phyloP scores from a whole-genome alignment of 2,329 filamentous ascomycete species.

The Claviceps sp. region DNA sequence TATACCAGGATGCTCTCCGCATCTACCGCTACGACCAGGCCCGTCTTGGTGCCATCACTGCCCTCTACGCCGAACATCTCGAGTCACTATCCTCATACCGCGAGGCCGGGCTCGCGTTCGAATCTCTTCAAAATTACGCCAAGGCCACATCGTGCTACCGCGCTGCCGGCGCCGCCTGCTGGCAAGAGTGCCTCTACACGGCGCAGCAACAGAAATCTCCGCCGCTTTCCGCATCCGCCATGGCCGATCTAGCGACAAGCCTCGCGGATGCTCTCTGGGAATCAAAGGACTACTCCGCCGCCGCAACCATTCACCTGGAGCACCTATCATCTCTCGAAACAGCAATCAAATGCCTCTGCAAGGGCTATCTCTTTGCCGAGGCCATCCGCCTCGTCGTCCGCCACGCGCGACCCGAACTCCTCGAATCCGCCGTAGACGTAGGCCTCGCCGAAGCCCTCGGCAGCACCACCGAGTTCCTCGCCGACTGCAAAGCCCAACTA shows the following conservation, averaged over 20 bases:
- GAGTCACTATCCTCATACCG: slow-evolving; percentile 62
- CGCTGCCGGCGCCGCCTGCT: slow-evolving; percentile 59
- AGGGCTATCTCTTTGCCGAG: slow-evolving; percentile 74
- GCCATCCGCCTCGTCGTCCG: slow-evolving; percentile 67
- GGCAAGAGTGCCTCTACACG: slow-evolving; percentile 79
- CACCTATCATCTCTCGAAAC: slow-evolving; percentile 60
- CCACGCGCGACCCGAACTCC: slow-evolving; percentile 45
- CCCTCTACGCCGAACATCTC: slow-evolving; percentile 68
- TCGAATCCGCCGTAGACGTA: slow-evolving; percentile 57
- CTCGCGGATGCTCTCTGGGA: slow-evolving; percentile 73
- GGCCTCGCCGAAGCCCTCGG: slow-evolving; percentile 72
- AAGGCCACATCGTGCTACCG: slow-evolving; percentile 75
- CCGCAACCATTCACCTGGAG: slow-evolving; percentile 68
- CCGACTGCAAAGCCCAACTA: slow-evolving; percentile 82
- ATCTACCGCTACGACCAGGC: slow-evolving; percentile 71
- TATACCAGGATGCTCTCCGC: slow-evolving; percentile 66
- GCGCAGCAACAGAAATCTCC: slow-evolving; percentile 56
- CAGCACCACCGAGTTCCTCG: slow-evolving; percentile 76
- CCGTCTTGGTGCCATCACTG: slow-evolving; percentile 54
- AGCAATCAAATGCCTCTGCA: slow-evolving; percentile 69
- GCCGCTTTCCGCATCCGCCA: slow-evolving; percentile 43
- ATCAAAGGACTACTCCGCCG: slow-evolving; percentile 68
- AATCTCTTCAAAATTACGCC: slow-evolving; percentile 63
- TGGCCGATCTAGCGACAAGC: slow-evolving; percentile 54
- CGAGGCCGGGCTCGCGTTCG: slow-evolving; percentile 82